phyloP scores from a whole-genome alignment of 176 grass and related monocot genomes.

The Cenchrus fungigraminus region DNA sequence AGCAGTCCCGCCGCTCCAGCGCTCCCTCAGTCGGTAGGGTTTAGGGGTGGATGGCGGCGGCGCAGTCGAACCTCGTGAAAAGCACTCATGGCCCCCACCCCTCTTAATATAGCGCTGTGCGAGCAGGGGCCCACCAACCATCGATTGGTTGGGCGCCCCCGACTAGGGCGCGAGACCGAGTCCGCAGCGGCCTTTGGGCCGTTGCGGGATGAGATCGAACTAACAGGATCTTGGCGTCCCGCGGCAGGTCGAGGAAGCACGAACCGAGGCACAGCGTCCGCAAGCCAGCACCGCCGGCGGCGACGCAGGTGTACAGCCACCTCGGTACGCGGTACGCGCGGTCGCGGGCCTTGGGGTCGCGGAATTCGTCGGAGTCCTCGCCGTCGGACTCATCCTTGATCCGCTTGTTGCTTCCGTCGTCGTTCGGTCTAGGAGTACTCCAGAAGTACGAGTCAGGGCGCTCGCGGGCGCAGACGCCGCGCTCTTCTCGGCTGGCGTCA shows the following conservation, averaged over 20 bases:
- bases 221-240: too few relatives aligned
- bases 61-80: too few relatives aligned
- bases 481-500: not conserved
- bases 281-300: not conserved
- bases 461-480: not conserved
- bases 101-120: too few relatives aligned
- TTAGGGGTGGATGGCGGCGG: too few relatives aligned
- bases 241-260: not conserved
- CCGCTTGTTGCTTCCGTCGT: rapidly evolving
- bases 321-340: not conserved
- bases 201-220: too few relatives aligned
- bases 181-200: too few relatives aligned
- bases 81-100: too few relatives aligned
- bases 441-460: not conserved
- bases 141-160: too few relatives aligned
- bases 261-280: not conserved
- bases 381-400: not conserved
- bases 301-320: not conserved
- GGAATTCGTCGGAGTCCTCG: not conserved
- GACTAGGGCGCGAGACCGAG: too few relatives aligned
- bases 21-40: too few relatives aligned
- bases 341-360: not conserved
- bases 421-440: not conserved
- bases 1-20: too few relatives aligned
- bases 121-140: too few relatives aligned